A percentile compares a stretch with the other conserved stretches of the same genome.
Evolutionary conservation across 164 flowering plant species (phyloP).

Genomic region (Echeveria elegans): DNA sequence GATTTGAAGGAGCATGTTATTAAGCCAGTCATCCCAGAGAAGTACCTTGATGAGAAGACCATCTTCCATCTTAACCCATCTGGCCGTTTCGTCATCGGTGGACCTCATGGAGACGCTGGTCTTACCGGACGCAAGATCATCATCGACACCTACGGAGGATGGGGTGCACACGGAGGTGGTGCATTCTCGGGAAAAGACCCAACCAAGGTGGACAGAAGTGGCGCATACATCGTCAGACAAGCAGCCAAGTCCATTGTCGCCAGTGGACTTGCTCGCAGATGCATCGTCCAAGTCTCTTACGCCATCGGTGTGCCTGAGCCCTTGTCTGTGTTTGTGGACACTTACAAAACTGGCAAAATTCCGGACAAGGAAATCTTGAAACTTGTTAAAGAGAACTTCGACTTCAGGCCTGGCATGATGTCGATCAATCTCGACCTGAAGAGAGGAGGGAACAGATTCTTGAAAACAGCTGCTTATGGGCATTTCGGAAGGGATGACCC

Average conservation of each 20-base stretch:
- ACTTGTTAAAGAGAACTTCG: not conserved
- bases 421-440: not conserved
- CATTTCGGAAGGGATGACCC: not conserved
- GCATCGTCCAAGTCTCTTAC: not conserved
- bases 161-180: not conserved
- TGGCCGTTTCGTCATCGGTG: not conserved
- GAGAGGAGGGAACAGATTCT: not conserved
- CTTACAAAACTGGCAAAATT: not conserved
- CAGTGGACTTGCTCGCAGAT: not conserved
- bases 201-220: not conserved
- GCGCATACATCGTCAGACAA: not conserved
- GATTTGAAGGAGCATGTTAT: not conserved
- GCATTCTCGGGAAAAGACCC: not conserved
- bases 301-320: not conserved
- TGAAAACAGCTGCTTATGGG: not conserved
- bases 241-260: not conserved
- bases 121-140: not conserved
- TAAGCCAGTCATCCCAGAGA: not conserved
- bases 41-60: not conserved
- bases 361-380: not conserved
- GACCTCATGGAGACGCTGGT: not conserved
- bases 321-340: not conserved
- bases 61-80: not conserved
- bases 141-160: not conserved
- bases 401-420: not conserved